phyloP scores from a whole-genome alignment of 1,284 basidiomycete species.

The Cryptococcus sp. region DNA sequence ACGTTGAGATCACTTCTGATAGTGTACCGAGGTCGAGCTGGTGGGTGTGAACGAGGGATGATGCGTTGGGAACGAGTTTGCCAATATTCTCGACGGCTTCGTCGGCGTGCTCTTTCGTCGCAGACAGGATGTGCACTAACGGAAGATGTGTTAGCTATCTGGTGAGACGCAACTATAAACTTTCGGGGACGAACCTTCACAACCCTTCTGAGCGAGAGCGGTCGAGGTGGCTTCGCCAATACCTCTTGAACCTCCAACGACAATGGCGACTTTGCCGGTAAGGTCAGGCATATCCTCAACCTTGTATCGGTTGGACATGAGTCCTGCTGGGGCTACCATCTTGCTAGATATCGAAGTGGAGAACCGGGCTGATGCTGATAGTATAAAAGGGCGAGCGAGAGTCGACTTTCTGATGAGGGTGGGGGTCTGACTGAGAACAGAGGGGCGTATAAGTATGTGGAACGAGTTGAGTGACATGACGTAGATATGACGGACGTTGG shows the following conservation, averaged over 20 bases:
- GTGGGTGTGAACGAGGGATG: slow-evolving; percentile 26
- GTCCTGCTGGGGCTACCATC: slow-evolving; percentile 38
- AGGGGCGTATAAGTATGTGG: too few relatives aligned
- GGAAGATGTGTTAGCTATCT: not conserved
- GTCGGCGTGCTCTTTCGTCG: slow-evolving; percentile 39
- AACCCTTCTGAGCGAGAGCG: slow-evolving; percentile 31
- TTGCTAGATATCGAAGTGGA: slow-evolving; percentile 8
- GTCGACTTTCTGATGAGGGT: not conserved
- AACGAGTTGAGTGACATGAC: too few relatives aligned
- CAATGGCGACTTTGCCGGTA: slow-evolving; percentile 44
- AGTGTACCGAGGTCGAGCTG: slow-evolving; percentile 40
- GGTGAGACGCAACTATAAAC: not conserved
- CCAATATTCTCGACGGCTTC: slow-evolving; percentile 35
- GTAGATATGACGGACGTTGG: too few relatives aligned
- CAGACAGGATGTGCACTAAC: slow-evolving; percentile 38
- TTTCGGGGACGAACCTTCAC: slow-evolving; percentile 20
- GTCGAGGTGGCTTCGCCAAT: slow-evolving; percentile 31
- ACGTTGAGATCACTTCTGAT: slow-evolving; percentile 59
- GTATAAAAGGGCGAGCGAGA: not conserved
- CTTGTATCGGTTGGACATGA: slow-evolving; percentile 45
- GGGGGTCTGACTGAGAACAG: too few relatives aligned
- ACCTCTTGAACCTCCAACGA: slow-evolving; percentile 44
- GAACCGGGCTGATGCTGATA: not conserved
- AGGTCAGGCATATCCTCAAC: slow-evolving; percentile 48
- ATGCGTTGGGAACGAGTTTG: slow-evolving; percentile 21